Evolutionary conservation across 805 yeast genomes (phyloP).

Genomic region (Myxozyma monticola): DNA sequence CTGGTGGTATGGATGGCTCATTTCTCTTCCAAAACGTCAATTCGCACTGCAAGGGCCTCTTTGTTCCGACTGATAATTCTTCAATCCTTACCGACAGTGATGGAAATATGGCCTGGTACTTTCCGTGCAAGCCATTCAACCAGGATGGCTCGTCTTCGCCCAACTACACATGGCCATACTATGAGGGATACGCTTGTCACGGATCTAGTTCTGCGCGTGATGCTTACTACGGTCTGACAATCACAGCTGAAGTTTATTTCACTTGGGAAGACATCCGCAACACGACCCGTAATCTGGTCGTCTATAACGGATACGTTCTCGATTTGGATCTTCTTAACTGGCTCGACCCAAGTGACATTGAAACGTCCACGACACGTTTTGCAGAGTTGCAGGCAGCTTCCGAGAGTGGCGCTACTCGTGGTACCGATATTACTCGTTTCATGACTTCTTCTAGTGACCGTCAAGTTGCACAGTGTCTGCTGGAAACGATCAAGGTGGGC

Average conservation of each 20-base stretch:
- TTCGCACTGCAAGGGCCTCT: conserved; percentile 80
- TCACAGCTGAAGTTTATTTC: conserved; percentile 75
- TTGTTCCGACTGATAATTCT: conserved; percentile 66
- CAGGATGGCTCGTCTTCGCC: conserved; percentile 73
- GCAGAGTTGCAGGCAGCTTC: conserved; percentile 50
- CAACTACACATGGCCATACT: conserved; percentile 60
- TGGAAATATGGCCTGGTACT: conserved; percentile 84
- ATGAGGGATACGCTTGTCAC: conserved; percentile 90
- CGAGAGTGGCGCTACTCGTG: conserved; percentile 55
- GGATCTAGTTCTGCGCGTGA: conserved; percentile 69
- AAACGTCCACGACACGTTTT: conserved; percentile 66
- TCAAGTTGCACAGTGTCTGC: conserved; percentile 73
- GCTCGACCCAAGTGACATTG: conserved; percentile 67
- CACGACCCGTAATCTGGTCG: conserved; percentile 72
- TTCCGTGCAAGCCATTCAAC: conserved; percentile 77
- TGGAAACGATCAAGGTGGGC: conserved; percentile 87
- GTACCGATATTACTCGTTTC: conserved; percentile 80
- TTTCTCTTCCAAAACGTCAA: conserved; percentile 88
- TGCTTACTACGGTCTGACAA: conserved; percentile 59
- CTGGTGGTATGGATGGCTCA: conserved; percentile 84
- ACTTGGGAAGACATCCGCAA: conserved; percentile 85
- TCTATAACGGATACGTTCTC: conserved; percentile 84
- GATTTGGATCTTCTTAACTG: conserved; percentile 77
- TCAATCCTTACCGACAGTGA: conserved; percentile 66
- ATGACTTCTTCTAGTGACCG: conserved; percentile 66